Base-by-base conservation (phyloP, 352 stramenopile genomes). In the Pythium oligandrum region DNA sequence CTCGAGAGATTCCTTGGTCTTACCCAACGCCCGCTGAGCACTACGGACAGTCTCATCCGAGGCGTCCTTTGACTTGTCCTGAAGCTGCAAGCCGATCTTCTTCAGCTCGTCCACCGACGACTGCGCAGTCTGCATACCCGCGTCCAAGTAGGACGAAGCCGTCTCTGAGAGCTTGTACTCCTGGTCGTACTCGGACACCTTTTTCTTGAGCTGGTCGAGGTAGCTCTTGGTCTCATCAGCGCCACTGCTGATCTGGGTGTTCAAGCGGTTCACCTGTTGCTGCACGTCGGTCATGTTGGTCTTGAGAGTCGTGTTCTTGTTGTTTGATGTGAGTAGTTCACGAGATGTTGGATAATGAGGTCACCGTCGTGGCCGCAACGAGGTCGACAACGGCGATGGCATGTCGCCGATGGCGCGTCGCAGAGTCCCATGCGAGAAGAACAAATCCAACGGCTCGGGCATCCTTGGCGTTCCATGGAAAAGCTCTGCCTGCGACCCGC, bases 151-250 rank as follows among this genome's bases (percentile, higher is more conserved):
- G 43, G 74, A 36, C 0, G 53, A 55, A 26, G 79, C 75, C 30
- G 73, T 73, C 59, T 79, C 58, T 9, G 65, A 69, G 42, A 78
- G 52, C 43, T 75, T 51, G 67, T 86, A 59, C 6, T 74, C 37
- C 53, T 66, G 47, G 58, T 86, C 69, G 40, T 83, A 88, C 10
- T 80, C 67, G 34, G 75, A 57, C 5, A 88, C 57, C 43, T 69
- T 70, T 54, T 81, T 78, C 44, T 79, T 83, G 47, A 88, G 63
- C 73, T 83, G 57, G 12, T 68, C 70, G 52, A 88, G 50, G 53
- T 88, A 88, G 3, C 51, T 59, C 44, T 80, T 75, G 44, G 78
- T 75, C 55, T 83, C 75, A 35, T 83, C 53, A 33, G 72, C 70
- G 34, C 68, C 70, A 42, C 66, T 63, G 40, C 80, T 59, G 50